Evolutionary conservation across 202 grass and related monocot genomes (phyloP).

Genomic region (Musa balbisiana): DNA sequence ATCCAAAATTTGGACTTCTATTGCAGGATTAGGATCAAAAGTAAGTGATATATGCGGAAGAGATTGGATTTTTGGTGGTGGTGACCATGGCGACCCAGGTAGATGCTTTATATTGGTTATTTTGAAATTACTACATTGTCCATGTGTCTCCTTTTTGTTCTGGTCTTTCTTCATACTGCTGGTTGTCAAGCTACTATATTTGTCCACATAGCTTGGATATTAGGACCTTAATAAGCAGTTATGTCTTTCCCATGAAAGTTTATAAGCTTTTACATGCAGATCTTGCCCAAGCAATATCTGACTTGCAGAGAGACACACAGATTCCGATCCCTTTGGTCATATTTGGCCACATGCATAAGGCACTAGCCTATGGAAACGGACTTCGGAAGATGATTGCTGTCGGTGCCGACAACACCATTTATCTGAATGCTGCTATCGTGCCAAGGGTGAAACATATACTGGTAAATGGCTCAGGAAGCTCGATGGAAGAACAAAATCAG

Average conservation of each 20-base stretch:
- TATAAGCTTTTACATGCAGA: slow-evolving; percentile 34
- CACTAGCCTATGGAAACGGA: slow-evolving; percentile 49
- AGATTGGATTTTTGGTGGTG: slow-evolving; percentile 66
- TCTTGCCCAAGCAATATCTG: slow-evolving; percentile 58
- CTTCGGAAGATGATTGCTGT: slow-evolving; percentile 67
- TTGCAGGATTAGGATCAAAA: slow-evolving; percentile 70
- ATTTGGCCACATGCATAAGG: slow-evolving; percentile 95
- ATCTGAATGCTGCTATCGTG: slow-evolving; percentile 76
- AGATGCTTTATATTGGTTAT: not conserved
- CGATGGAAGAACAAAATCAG: slow-evolving; percentile 21
- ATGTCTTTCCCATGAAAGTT: not conserved
- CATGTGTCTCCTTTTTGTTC: not conserved
- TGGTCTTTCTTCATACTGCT: not conserved
- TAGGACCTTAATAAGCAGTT: not conserved
- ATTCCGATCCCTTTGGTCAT: slow-evolving; percentile 67
- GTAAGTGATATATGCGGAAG: slow-evolving; percentile 71
- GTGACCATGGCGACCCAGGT: slow-evolving; percentile 92
- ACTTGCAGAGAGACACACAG: slow-evolving; percentile 46
- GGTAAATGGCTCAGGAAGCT: slow-evolving; percentile 7
- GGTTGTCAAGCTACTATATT: not conserved
- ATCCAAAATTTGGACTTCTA: slow-evolving; percentile 4
- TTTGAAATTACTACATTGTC: not conserved
- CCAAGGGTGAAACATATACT: slow-evolving; percentile 48
- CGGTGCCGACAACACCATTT: slow-evolving; percentile 44
- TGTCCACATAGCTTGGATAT: not conserved